Evolutionary conservation across 306 rosid species (phyloP).

Genomic region (Medicago ruthenica): DNA sequence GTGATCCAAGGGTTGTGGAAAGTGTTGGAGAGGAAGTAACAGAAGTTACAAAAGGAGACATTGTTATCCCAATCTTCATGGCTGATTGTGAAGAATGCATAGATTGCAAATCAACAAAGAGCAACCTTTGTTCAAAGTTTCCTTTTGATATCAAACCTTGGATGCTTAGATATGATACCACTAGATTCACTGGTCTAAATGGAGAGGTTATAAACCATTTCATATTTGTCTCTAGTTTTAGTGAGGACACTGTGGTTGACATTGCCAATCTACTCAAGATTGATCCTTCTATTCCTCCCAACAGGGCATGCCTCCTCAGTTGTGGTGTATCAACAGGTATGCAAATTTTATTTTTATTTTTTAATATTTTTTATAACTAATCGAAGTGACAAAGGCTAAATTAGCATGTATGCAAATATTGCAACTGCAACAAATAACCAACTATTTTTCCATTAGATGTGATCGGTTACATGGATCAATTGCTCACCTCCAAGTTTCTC

Average conservation of each 20-base stretch:
- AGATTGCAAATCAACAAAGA: constrained; percentile 74
- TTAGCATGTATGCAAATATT: constrained; percentile 60
- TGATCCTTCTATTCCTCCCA: constrained; percentile 62
- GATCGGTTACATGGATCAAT: background rate
- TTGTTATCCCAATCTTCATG: constrained; percentile 71
- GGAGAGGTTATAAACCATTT: constrained; percentile 74
- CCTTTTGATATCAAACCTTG: constrained; percentile 64
- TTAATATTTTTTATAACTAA: too few species aligned
- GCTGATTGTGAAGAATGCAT: constrained; percentile 72
- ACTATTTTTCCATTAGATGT: background rate
- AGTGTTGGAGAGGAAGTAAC: constrained; percentile 76
- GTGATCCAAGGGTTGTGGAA: constrained; percentile 65
- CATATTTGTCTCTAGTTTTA: constrained; percentile 76
- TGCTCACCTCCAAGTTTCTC: background rate
- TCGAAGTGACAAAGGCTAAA: background rate
- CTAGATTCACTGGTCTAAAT: constrained; percentile 76
- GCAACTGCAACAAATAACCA: background rate
- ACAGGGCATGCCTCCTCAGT: constrained; percentile 74
- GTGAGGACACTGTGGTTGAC: constrained; percentile 78
- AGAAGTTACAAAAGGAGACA: constrained; percentile 76
- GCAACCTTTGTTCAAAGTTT: constrained; percentile 72
- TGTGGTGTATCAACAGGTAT: constrained; percentile 87
- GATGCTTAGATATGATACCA: constrained; percentile 65
- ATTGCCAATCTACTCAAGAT: constrained; percentile 68
- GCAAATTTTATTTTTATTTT: too few species aligned